phyloP scores from a whole-genome alignment of 768 basidiomycete genomes.

The Tricholoma saponaceum region DNA sequence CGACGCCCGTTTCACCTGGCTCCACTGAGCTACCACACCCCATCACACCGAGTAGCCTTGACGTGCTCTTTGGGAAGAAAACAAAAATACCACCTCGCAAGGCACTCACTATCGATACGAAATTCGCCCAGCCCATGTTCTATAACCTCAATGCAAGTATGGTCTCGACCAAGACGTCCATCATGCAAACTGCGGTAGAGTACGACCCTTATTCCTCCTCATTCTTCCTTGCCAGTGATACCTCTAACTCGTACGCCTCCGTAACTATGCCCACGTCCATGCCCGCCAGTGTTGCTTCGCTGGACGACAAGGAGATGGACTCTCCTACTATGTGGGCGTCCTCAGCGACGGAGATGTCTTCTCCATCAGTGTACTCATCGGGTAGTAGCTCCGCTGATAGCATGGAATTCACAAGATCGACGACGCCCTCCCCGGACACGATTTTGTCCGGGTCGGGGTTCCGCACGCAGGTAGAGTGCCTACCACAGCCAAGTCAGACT shows the following conservation, averaged over 20 bases:
- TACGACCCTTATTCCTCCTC: constrained; percentile 56
- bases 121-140: constrained; percentile 38
- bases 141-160: constrained; percentile 43
- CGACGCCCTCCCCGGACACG: constrained; percentile 24
- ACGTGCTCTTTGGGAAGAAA: constrained; percentile 36
- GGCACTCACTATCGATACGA: constrained; percentile 60
- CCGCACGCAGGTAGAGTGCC: constrained; percentile 30
- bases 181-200: constrained; percentile 76
- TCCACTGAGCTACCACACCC: constrained; percentile 47
- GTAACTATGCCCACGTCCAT: constrained; percentile 21
- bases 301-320: constrained; percentile 52
- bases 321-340: constrained; percentile 48
- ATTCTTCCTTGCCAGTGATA: constrained; percentile 47
- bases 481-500: constrained; percentile 38
- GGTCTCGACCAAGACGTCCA: constrained; percentile 51
- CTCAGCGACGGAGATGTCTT: constrained; percentile 42
- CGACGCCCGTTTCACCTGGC: constrained; percentile 40
- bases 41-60: constrained; percentile 52
- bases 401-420: constrained; percentile 31
- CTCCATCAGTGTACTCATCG: constrained; percentile 44
- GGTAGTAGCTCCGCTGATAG: constrained; percentile 28
- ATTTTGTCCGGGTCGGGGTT: constrained; percentile 30
- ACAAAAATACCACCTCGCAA: constrained; percentile 32
- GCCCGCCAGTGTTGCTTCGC: constrained; percentile 20
- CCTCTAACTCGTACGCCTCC: constrained; percentile 34